These are phyloP conservation scores for Rhizopogon salebrosus DNA, from an alignment of 768 basidiomycete genomes.

Conservation along the genomic window DNA sequence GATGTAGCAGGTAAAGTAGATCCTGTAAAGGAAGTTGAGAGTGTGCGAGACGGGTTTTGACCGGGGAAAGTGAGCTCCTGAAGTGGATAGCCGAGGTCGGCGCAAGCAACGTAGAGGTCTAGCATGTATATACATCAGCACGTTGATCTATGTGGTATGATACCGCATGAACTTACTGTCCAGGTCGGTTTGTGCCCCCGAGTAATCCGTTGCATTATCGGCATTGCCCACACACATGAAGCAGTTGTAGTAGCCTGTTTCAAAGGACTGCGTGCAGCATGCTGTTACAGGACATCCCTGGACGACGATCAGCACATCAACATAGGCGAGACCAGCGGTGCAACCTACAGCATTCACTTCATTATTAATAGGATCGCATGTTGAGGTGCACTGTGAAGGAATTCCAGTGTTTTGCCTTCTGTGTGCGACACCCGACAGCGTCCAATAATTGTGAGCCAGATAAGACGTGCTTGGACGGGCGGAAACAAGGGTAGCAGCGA, in stretches of 20 bases:
- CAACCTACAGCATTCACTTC: conserved; percentile 19
- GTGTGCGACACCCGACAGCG: conserved; percentile 1
- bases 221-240: conserved; percentile 32
- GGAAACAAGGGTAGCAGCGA: background rate
- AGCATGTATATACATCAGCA: background rate
- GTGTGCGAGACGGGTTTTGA: conserved; percentile 13
- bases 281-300: conserved; percentile 23
- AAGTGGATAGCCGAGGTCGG: conserved; percentile 19
- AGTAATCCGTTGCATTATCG: conserved; percentile 21
- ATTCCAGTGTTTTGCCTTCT: conserved; percentile 14
- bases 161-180: conserved; percentile 26
- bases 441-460: background rate
- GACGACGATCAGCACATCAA: conserved; percentile 4
- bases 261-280: conserved; percentile 39
- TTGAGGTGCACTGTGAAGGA: conserved; percentile 20
- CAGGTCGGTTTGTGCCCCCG: conserved; percentile 24
- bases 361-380: conserved; percentile 17
- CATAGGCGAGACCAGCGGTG: background rate
- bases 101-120: conserved; percentile 23
- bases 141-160: background rate
- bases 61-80: conserved; percentile 21
- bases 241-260: conserved; percentile 36
- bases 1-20: background rate
- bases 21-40: background rate
- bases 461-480: conserved; percentile 3